Conservation (phyloP, 2,329 filamentous ascomycete species). For the Xylariales sp. region DNA sequence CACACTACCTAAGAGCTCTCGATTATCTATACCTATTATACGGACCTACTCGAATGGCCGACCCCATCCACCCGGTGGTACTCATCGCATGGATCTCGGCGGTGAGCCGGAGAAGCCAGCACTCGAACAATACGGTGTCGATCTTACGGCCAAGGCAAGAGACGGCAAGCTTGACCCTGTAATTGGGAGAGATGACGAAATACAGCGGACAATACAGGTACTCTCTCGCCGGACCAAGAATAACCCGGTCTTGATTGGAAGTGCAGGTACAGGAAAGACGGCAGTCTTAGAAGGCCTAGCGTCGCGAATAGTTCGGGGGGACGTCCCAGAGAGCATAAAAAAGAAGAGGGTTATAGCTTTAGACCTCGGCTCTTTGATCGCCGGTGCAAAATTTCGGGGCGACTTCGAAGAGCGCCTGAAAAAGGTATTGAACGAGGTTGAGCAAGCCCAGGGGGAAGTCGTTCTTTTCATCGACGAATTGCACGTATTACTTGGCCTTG, state of each 20-base stretch:
- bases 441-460: slow-evolving; percentile 87
- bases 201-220: slow-evolving; percentile 94
- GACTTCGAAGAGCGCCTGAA: slow-evolving; percentile 97
- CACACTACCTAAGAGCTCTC: slow-evolving; percentile 35
- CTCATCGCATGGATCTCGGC: slow-evolving; percentile 91
- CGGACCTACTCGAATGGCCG: slow-evolving; percentile 75
- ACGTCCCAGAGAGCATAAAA: slow-evolving; percentile 96
- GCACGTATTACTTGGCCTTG: slow-evolving; percentile 89
- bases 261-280: slow-evolving; percentile 92
- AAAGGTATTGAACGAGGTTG: slow-evolving; percentile 88
- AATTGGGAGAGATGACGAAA: slow-evolving; percentile 91
- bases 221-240: slow-evolving; percentile 94
- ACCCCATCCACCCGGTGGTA: slow-evolving; percentile 90
- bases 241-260: slow-evolving; percentile 93
- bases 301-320: slow-evolving; percentile 87
- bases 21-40: slow-evolving; percentile 38
- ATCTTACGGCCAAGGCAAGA: slow-evolving; percentile 85
- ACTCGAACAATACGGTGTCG: slow-evolving; percentile 89
- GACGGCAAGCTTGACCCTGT: slow-evolving; percentile 95
- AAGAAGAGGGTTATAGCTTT: slow-evolving; percentile 89
- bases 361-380: slow-evolving; percentile 92
- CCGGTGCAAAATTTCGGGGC: slow-evolving; percentile 93
- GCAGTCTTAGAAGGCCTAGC: slow-evolving; percentile 92
- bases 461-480: slow-evolving; percentile 97
- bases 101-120: slow-evolving; percentile 82